Conservation (phyloP, 805 yeast genomes). For the Kodamaea neixiangensis region DNA sequence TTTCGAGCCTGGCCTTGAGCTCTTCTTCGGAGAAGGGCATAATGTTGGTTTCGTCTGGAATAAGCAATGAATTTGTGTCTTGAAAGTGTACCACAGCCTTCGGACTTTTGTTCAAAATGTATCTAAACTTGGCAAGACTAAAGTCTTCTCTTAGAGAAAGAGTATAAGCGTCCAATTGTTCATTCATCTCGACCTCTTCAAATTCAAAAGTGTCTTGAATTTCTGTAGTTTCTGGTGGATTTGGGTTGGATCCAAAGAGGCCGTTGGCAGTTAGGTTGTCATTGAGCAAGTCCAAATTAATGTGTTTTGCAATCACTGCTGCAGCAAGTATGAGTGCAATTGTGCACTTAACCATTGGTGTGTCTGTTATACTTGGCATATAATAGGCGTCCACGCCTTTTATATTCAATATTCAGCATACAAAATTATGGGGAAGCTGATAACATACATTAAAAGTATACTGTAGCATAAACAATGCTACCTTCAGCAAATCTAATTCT, state of each 20-base stretch:
- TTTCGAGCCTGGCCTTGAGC: neutral
- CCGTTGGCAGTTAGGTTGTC: neutral
- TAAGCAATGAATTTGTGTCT: slow-evolving; percentile 4
- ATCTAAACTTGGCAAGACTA: neutral
- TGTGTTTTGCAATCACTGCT: too few species aligned
- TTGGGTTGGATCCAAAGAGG: neutral
- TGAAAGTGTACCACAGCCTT: slow-evolving; percentile 3
- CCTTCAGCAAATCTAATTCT: too few species aligned
- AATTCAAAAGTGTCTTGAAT: neutral
- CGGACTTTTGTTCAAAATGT: slow-evolving; percentile 3
- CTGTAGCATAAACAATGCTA: too few species aligned
- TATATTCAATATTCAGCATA: too few species aligned
- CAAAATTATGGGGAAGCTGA: too few species aligned
- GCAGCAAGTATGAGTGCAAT: too few species aligned
- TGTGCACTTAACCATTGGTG: too few species aligned
- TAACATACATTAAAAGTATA: too few species aligned
- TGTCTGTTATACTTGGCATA: too few species aligned
- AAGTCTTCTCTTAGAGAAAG: neutral
- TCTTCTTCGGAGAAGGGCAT: neutral
- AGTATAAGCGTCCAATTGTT: neutral
- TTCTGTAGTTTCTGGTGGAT: neutral
- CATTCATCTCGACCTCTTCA: neutral
- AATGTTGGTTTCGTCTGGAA: neutral
- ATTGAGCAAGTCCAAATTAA: neutral
- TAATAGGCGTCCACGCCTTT: too few species aligned